Conservation (phyloP, 345 rosid genomes). For the Conringia planisiliqua region DNA sequence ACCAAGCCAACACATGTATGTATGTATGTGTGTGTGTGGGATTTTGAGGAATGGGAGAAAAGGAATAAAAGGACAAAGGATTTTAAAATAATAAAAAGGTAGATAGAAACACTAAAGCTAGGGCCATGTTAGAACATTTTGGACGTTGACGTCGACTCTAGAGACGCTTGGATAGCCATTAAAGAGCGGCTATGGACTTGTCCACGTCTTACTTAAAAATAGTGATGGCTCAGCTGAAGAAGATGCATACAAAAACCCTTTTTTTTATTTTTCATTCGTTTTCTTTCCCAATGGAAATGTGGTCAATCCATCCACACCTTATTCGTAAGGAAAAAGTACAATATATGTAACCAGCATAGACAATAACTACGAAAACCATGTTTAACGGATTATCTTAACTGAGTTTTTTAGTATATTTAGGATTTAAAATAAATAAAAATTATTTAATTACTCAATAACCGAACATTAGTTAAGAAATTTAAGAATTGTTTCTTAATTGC, state of each 20-base stretch:
- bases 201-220: constrained; percentile 27
- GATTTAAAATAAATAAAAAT: no score
- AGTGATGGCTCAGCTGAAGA: constrained; percentile 5
- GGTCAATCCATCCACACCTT: neutral
- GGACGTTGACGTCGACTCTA: constrained; percentile 23
- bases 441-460: no score
- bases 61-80: constrained; percentile 10
- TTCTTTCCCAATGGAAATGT: neutral
- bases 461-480: no score
- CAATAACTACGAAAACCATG: no score
- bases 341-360: no score
- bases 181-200: constrained; percentile 34
- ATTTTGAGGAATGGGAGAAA: constrained; percentile 31
- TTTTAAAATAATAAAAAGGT: neutral
- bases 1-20: neutral
- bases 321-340: no score
- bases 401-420: no score
- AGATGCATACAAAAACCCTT: constrained; percentile 14
- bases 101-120: constrained; percentile 1
- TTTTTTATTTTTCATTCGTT: neutral
- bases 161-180: constrained; percentile 31
- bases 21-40: neutral
- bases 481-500: no score
- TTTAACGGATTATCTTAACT: no score
- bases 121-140: constrained; percentile 16